These are phyloP conservation scores for Nicotiana noctiflora DNA, from an alignment of 257 asterid genomes.

Conservation along the genomic window DNA sequence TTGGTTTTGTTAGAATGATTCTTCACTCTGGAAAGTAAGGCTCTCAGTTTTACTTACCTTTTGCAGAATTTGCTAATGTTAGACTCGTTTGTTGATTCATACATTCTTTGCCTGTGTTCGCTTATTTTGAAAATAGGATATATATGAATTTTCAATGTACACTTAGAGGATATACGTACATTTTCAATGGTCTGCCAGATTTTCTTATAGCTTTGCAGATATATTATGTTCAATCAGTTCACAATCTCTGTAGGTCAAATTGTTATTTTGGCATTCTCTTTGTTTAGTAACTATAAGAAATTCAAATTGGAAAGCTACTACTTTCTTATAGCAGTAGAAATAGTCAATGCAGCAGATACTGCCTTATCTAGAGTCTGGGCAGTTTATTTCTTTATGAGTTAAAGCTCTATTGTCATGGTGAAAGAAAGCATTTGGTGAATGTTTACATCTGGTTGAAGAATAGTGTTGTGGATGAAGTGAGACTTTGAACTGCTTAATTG, in stretches of 20 bases:
- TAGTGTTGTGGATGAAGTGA: not conserved
- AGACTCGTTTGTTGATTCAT: not conserved
- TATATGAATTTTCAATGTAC: not conserved
- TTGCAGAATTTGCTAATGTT: not conserved
- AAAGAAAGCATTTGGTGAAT: not conserved
- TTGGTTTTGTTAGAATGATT: conserved; percentile 75
- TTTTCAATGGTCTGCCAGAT: not conserved
- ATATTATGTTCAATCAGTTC: not conserved
- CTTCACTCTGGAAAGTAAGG: conserved; percentile 85
- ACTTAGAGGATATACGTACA: too few species aligned
- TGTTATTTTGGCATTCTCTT: not conserved
- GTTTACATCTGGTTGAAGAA: not conserved
- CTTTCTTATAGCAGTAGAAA: not conserved
- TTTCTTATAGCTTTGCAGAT: not conserved
- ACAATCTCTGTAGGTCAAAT: not conserved
- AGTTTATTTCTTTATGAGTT: not conserved
- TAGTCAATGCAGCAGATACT: not conserved
- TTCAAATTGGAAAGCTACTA: not conserved
- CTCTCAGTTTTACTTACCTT: not conserved
- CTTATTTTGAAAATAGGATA: not conserved
- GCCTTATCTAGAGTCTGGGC: not conserved
- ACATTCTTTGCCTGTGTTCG: not conserved
- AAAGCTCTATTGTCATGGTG: not conserved
- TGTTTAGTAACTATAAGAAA: not conserved
- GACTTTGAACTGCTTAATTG: not conserved